Conservation (phyloP, 306 rosid species). For the Castanospermum australe region DNA sequence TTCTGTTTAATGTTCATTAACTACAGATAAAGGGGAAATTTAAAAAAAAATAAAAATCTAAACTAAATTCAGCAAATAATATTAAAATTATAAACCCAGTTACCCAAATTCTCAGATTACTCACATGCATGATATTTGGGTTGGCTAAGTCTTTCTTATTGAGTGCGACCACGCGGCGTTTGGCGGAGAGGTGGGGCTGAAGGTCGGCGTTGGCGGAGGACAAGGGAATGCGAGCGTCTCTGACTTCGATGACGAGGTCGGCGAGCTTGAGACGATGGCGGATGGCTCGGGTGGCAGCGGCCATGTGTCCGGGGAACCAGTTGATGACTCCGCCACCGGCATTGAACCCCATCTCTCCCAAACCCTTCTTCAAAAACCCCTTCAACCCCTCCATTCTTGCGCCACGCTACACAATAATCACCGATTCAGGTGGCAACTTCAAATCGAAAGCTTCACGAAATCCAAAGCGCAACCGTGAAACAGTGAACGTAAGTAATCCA, state of each 20-base stretch:
- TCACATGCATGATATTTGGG: slow-evolving; percentile 83
- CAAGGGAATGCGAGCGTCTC: slow-evolving; percentile 82
- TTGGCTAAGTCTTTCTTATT: slow-evolving; percentile 88
- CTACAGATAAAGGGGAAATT: too few species aligned
- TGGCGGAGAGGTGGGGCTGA: slow-evolving; percentile 61
- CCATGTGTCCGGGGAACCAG: slow-evolving; percentile 98
- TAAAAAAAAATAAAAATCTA: neutral
- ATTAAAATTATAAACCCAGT: too few species aligned
- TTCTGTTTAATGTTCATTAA: too few species aligned
- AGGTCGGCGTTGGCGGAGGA: slow-evolving; percentile 78
- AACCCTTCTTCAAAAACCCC: slow-evolving; percentile 57
- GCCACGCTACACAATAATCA: neutral
- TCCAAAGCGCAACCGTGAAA: too few species aligned
- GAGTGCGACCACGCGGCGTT: slow-evolving; percentile 78
- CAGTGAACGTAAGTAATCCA: too few species aligned
- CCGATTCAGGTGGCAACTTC: too few species aligned
- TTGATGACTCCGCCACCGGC: slow-evolving; percentile 71
- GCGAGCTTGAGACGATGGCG: slow-evolving; percentile 72
- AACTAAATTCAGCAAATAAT: too few species aligned
- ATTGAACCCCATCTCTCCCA: slow-evolving; percentile 81
- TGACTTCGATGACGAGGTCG: slow-evolving; percentile 82
- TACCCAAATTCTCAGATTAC: too few species aligned
- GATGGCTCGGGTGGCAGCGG: slow-evolving; percentile 83
- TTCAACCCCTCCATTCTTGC: slow-evolving; percentile 46
- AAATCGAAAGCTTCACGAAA: too few species aligned